These are phyloP conservation scores for Wickerhamomyces canadensis DNA, from an alignment of 805 yeast genomes.

Conservation along the genomic window DNA sequence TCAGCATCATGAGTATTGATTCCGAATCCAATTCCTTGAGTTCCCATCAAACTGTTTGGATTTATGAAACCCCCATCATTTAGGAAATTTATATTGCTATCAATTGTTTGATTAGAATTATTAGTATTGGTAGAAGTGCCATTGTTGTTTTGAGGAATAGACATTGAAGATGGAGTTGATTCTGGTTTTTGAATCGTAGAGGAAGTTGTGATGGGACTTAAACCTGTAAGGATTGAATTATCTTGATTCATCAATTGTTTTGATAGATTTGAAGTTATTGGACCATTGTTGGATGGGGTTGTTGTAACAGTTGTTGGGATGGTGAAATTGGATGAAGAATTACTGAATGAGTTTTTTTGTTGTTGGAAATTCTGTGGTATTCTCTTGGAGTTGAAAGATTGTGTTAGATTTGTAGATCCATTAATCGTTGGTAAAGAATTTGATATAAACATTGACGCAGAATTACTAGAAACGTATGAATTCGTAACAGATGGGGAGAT, in stretches of 20 bases:
- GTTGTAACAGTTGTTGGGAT: not conserved
- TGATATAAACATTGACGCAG: conserved; percentile 3
- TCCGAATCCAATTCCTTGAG: not conserved
- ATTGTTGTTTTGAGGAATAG: not conserved
- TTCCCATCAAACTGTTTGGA: conserved; percentile 1
- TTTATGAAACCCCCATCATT: conserved; percentile 1
- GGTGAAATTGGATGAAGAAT: not conserved
- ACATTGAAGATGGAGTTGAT: no score
- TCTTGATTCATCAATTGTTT: not conserved
- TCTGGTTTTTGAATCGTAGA: no score
- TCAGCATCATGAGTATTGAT: conserved; percentile 10
- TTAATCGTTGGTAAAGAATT: conserved; percentile 19
- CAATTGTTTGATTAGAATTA: no score
- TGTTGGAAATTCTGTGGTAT: conserved; percentile 22
- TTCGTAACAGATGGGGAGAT: conserved; percentile 17
- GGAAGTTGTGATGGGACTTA: not conserved
- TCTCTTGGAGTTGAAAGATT: conserved; percentile 23
- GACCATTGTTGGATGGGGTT: not conserved
- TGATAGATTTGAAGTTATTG: not conserved
- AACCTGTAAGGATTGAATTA: not conserved
- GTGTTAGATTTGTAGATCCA: conserved; percentile 20
- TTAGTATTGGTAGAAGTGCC: not conserved
- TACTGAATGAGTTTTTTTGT: not conserved
- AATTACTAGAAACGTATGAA: conserved; percentile 1
- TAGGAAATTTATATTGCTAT: no score